Evolutionary conservation across 257 asterid species (phyloP), one percentile per base, ranked within the genome.

Genomic region (Jasminum sambac): DNA sequence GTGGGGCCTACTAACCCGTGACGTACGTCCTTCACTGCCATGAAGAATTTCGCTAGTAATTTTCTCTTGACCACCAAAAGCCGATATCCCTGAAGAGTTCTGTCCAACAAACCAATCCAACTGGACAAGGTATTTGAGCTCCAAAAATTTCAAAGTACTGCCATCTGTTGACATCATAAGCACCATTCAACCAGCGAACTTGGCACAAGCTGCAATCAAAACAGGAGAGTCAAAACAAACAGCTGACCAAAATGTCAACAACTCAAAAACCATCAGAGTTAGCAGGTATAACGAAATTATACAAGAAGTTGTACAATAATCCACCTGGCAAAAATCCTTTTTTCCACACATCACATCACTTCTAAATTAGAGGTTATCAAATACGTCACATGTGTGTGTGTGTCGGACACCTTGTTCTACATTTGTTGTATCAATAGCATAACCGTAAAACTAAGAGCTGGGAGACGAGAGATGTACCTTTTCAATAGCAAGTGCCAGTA

Each of bases 401-500:
- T 1, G 36, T 1, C 4, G 36, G 1, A 30, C 36, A 30, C 36
- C 36, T 30, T 30, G 36, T 30, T 30, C 2, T 30, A 30, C 36
- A 30, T 30, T 30, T 30, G 36, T 30, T 30, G 1, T 30, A 30
- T 4, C 36, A 30, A 30, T 30, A n/a, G n/a, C n/a, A n/a, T n/a
- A 13, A n/a, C 59, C 30, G 14, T 6, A 46, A 24, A 68, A 61
- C 59, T 23, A 34, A 6, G 61, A 17, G 71, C 46, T 73, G 55
- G 57, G 71, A 68, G 59, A 78, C 43, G 61, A 38, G 69, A 38
- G 69, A 64, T 19, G 76, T 38, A 87, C 95, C 91, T 83, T 74
- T 78, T 80, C 82, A 77, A 78, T 68, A 85, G 92, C 88, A 84
- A 65, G 95, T 82, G 89, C 96, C 96, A 58, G 93, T 91, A 87